Conservation (phyloP, 345 rosid genomes). For the Microcos paniculata region DNA sequence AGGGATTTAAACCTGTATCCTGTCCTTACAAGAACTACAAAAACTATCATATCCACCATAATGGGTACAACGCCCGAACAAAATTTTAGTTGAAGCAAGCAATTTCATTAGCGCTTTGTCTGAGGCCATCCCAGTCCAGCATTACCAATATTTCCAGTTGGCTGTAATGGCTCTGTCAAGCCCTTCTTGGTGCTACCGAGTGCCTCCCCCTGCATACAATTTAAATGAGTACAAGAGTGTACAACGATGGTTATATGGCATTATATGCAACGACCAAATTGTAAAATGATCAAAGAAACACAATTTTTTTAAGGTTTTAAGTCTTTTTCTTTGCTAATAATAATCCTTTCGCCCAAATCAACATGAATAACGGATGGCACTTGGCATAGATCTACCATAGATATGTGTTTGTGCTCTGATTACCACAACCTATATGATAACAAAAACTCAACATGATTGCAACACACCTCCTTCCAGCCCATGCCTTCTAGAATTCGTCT, state of each 20-base stretch:
- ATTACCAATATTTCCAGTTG: constrained; percentile 68
- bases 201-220: constrained; percentile 61
- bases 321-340: not conserved
- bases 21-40: not conserved
- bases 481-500: constrained; percentile 74
- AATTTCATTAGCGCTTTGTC: constrained; percentile 22
- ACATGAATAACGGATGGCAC: not conserved
- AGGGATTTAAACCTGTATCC: too few species aligned
- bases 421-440: not conserved
- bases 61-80: not conserved
- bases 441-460: not conserved
- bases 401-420: not conserved
- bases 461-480: constrained; percentile 87
- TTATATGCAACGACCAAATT: not conserved
- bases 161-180: constrained; percentile 61
- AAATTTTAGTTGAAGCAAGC: not conserved
- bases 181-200: constrained; percentile 67
- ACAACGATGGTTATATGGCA: not conserved
- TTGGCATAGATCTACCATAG: not conserved
- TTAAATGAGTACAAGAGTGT: not conserved
- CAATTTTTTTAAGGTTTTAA: not conserved
- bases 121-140: constrained; percentile 77
- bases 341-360: not conserved
- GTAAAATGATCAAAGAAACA: not conserved
- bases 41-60: not conserved